Evolutionary conservation across 2,329 filamentous ascomycete genomes (phyloP), one percentile per base, ranked within the genome.

Genomic region (Chrysoporthe puriensis): DNA sequence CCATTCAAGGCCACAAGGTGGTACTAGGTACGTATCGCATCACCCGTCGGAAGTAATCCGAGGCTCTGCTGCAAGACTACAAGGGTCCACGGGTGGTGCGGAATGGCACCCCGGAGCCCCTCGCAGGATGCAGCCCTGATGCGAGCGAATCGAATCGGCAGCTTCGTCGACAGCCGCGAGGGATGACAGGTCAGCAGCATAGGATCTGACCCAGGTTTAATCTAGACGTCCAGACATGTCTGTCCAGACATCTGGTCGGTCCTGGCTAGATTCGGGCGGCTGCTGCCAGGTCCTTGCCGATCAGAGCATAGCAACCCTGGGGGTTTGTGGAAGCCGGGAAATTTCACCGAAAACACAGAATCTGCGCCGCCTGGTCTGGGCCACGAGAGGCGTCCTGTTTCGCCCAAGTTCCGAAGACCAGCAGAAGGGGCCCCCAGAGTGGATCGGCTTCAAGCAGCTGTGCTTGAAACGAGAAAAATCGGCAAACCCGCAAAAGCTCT

Each of bases 371-470:
- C 2, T 54, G 62, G 61, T 43, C 61, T 48, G n/a, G 65, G 66
- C 58, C 66, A 67, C 56, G 32, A 52, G 56, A 46, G 46, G 52
- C 57, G 65, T 61, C 64, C 56, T 64, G 68, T 69, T 69, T 69
- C 68, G 68, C 68, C 65, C 68, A 69, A 69, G 68, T 69, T 69
- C 68, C 68, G 68, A 67, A 50, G 56, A 54, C 46, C 18, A 60
- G 54, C 44, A 56, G 48, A 44, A 50, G 36, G n/a, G 43, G 13
- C n/a, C 62, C 50, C 52, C 18, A 52, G 34, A 32, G 59, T 62
- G 60, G 60, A 46, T 32, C 46, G 8, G 16, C 1, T 18, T n/a
- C 16, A 34, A 50, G 43, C 42, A 44, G 36, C 50, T 50, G 36
- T 42, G 21, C 34, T 46, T 36, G 16, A 40, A 40, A 48, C n/a